Conservation (phyloP, 495 filamentous ascomycete genomes). For the Lepraria neglecta region DNA sequence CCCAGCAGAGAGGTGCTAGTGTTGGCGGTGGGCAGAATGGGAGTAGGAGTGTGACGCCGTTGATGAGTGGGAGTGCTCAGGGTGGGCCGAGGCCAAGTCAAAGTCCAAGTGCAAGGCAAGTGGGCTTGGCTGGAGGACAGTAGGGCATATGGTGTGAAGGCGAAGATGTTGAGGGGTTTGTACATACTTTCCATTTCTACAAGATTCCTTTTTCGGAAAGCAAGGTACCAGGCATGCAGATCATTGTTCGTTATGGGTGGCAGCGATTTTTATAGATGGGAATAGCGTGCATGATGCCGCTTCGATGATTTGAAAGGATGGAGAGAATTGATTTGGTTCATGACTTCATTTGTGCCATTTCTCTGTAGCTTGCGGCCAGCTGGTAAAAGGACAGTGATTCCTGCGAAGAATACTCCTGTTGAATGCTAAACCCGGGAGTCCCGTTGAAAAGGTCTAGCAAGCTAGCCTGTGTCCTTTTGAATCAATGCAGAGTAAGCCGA, state of each 20-base stretch:
- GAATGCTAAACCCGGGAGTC: too few relatives aligned
- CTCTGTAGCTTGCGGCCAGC: too few relatives aligned
- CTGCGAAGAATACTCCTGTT: background rate
- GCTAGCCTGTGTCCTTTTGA: too few relatives aligned
- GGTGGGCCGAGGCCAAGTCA: conserved; percentile 25
- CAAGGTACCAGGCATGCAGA: background rate
- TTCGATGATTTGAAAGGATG: background rate
- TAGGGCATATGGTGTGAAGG: background rate
- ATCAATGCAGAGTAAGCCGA: too few relatives aligned
- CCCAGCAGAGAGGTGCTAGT: conserved; percentile 38
- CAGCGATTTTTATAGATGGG: conserved; percentile 6
- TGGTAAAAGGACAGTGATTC: background rate
- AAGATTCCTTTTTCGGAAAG: background rate
- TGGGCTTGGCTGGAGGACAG: conserved; percentile 34
- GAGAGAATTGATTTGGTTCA: background rate
- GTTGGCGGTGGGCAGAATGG: conserved; percentile 36
- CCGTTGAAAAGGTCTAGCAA: too few relatives aligned
- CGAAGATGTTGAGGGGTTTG: background rate
- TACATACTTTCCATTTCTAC: background rate
- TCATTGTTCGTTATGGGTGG: background rate
- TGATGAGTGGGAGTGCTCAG: conserved; percentile 33
- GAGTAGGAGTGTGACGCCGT: conserved; percentile 46
- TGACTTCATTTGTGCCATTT: background rate
- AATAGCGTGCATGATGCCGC: background rate
- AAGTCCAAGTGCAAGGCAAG: conserved; percentile 35